phyloP scores from a whole-genome alignment of 1,284 basidiomycete species.

The Malassezia slooffiae region DNA sequence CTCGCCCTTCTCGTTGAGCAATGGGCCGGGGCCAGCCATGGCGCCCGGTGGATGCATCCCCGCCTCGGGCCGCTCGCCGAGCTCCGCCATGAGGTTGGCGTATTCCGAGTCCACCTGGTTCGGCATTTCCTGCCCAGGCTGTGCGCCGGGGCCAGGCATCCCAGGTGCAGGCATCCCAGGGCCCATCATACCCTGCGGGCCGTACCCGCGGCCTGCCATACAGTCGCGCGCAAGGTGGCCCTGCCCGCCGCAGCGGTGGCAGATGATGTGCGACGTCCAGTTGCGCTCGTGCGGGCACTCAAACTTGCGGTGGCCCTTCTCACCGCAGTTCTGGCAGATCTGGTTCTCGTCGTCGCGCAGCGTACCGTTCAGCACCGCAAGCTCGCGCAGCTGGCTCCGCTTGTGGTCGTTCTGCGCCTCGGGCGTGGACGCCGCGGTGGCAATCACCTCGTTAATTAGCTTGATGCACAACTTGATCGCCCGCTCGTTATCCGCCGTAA shows the following conservation, averaged over 20 bases:
- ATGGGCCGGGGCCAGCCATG: neutral
- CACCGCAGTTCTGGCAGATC: constrained; percentile 94
- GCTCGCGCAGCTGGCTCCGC: constrained; percentile 92
- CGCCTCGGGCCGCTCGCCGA: constrained; percentile 68
- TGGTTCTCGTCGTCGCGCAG: constrained; percentile 99
- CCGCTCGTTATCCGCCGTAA: constrained; percentile 81
- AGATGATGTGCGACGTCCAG: constrained; percentile 42
- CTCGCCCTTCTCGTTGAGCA: constrained; percentile 31
- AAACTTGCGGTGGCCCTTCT: constrained; percentile 56
- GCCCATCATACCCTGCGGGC: constrained; percentile 52
- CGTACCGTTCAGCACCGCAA: constrained; percentile 94
- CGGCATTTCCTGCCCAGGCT: no score
- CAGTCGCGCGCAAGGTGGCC: constrained; percentile 45
- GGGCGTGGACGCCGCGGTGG: constrained; percentile 94
- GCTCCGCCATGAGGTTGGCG: constrained; percentile 89
- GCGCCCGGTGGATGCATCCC: constrained; percentile 22
- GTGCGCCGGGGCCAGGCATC: no score
- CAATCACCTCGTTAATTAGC: constrained; percentile 95
- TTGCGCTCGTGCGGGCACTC: constrained; percentile 44
- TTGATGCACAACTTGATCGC: constrained; percentile 82
- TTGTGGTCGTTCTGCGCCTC: constrained; percentile 99
- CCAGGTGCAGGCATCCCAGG: constrained; percentile 37
- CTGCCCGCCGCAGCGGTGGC: constrained; percentile 42
- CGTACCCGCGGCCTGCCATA: constrained; percentile 53
- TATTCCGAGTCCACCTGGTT: constrained; percentile 84